Base-by-base conservation (phyloP, 805 yeast species). In the Priceomyces medius region DNA sequence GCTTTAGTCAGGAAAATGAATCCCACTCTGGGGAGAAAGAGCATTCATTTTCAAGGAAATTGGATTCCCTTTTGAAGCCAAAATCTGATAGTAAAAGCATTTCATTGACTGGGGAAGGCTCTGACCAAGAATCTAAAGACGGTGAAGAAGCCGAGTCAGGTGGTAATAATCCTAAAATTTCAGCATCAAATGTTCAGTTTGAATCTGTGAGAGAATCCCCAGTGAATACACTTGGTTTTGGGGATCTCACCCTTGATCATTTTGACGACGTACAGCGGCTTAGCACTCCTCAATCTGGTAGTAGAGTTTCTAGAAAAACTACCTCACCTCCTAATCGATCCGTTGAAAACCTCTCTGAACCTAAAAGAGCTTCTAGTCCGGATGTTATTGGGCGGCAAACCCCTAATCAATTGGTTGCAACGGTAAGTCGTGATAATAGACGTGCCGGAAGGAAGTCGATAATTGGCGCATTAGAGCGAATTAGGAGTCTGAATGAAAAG, bases 191-290 rank as follows among this genome's bases (percentile, higher is more conserved):
- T 20, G 73, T 78, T 16, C 72, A 65, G 21, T 79, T 79, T 49
- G 72, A 63, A 41, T 71, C 80, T 0, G 58, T 78, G 3, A 62
- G 76, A 35, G 70, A 70, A 31, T 63, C 78, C 3, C 72, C 78
- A 0, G 45, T 77, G 18, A 69, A 64, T 41, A 68, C 80, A 0
- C 42, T 79, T 36, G 83, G 83, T 2, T 58, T 65, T 32, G 83
- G 83, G 2, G 63, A 68, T 19, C 59, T 79, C 31, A 50, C 49
- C 2, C 42, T 59, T 13, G 47, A 48, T 35, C 53, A 51, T 29
- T 55, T 58, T 28, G 39, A 44, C 5, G 26, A 26, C 10, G 35
- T 23, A 18, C 31, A 40, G n/a, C 17, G 20, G 4, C 9, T 35
- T 10, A 35, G 20, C 16, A 35, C 21, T 13, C 27, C 14, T 34